Evolutionary conservation across 106 monocot species (phyloP), one percentile per base, ranked within the genome.

Genomic region (Alisma plantagoaquatica): DNA sequence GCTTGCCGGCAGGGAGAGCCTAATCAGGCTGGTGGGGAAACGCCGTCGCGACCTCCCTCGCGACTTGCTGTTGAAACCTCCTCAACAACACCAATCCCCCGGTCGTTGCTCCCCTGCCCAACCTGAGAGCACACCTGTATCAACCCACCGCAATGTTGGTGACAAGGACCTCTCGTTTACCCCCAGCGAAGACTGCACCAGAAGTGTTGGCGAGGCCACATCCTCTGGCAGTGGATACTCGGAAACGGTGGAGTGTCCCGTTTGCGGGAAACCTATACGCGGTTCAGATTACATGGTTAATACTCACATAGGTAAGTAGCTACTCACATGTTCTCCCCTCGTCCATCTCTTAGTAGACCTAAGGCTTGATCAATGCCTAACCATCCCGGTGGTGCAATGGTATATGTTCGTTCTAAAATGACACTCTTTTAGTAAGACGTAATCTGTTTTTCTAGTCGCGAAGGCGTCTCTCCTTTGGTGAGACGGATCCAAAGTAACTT

Each of bases 21-120:
- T 94, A 10, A 30, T 61, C 48, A 71, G 94, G 51, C 80, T 96
- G 56, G 53, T 96, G 52, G 94, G 94, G 20, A 81, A 84, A 81
- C 72, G 94, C 53, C 72, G 77, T 20, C 46, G 75, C 45, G 45
- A 70, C 26, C 73, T 69, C 56, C 67, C 61, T 20, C 48, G 19
- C 61, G 10, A 32, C 32, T 20, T 17, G 4, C 52, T 63, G 22
- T 18, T 23, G 53, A n/a, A n/a, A 27, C 20, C 61, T 72, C 52
- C 3, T 56, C 51, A 31, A 21, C 11, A 56, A 68, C 17, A 51
- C 76, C 43, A 38, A 42, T 41, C 35, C 45, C 1, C 43, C 17
- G 4, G 12, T 3, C 50, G 26, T 8, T 24, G 6, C 10, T 19
- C 31, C 23, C 29, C 5, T 1, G 14, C 43, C 45, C 12, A 8